These are phyloP conservation scores for Paecilomyces dactylethromorphus DNA, from an alignment of 2,329 filamentous ascomycete genomes.

Conservation along the genomic window DNA sequence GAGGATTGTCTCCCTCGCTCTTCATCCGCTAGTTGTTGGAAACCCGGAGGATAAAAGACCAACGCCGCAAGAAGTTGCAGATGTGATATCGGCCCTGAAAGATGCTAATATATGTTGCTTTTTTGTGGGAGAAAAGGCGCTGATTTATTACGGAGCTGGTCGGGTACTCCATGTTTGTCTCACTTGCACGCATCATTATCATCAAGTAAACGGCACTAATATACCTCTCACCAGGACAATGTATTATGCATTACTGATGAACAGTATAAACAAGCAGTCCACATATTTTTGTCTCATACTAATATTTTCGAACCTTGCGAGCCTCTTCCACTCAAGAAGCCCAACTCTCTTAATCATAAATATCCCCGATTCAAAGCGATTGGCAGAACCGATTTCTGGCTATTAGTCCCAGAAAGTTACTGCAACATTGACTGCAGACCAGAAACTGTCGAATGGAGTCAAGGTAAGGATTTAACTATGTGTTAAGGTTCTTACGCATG, in stretches of 20 bases:
- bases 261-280: slow-evolving; percentile 5
- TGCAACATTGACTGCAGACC: slow-evolving; percentile 8
- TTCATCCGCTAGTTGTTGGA: background rate
- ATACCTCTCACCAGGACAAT: slow-evolving; percentile 6
- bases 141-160: slow-evolving; percentile 10
- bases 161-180: slow-evolving; percentile 4
- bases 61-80: slow-evolving; percentile 4
- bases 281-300: slow-evolving; percentile 5
- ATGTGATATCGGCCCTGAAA: slow-evolving; percentile 5
- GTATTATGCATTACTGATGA: slow-evolving; percentile 8
- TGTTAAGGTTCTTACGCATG: background rate
- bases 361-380: slow-evolving; percentile 12
- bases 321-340: slow-evolving; percentile 3
- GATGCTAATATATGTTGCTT: slow-evolving; percentile 7
- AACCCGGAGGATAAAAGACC: background rate
- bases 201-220: background rate
- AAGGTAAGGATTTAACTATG: slow-evolving; percentile 2
- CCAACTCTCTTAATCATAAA: slow-evolving; percentile 6
- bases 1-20: background rate
- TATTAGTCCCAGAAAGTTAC: slow-evolving; percentile 9
- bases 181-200: background rate
- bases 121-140: slow-evolving; percentile 6
- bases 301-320: slow-evolving; percentile 10
- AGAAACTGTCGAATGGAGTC: slow-evolving; percentile 11
- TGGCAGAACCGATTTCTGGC: slow-evolving; percentile 9